Conservation (phyloP, 2,329 filamentous ascomycete genomes). For the Penicillium thymicola region DNA sequence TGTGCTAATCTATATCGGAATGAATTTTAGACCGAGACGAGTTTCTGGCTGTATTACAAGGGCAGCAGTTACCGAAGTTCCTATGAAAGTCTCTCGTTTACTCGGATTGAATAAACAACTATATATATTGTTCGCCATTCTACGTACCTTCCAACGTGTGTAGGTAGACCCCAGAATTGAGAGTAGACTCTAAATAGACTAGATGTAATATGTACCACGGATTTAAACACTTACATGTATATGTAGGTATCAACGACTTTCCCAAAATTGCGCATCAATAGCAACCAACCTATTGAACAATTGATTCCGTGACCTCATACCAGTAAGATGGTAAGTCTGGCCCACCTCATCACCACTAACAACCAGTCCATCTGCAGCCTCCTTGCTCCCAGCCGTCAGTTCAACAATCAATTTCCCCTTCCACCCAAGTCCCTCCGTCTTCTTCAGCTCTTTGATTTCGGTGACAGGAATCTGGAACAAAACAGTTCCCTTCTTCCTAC, state of each 20-base stretch:
- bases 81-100: not conserved
- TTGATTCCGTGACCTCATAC: slow-evolving; percentile 25
- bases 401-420: slow-evolving; percentile 79
- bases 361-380: slow-evolving; percentile 72
- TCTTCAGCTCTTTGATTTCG: slow-evolving; percentile 71
- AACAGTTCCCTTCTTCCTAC: slow-evolving; percentile 52
- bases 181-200: not conserved
- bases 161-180: not conserved
- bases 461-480: slow-evolving; percentile 67
- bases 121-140: not conserved
- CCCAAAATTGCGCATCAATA: slow-evolving; percentile 27
- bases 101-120: not conserved
- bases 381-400: slow-evolving; percentile 65
- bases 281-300: slow-evolving; percentile 25
- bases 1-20: not conserved
- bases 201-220: not conserved
- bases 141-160: not conserved
- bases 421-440: slow-evolving; percentile 79
- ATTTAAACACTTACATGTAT: not conserved
- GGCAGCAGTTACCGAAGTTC: slow-evolving; percentile 5
- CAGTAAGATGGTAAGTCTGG: slow-evolving; percentile 35
- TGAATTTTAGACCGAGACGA: slow-evolving; percentile 17
- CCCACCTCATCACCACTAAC: slow-evolving; percentile 57
- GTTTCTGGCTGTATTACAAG: slow-evolving; percentile 16
- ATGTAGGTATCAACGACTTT: slow-evolving; percentile 14